Evolutionary conservation across 2,329 filamentous ascomycete genomes (phyloP).

Genomic region (Hymenoscyphus occultus): DNA sequence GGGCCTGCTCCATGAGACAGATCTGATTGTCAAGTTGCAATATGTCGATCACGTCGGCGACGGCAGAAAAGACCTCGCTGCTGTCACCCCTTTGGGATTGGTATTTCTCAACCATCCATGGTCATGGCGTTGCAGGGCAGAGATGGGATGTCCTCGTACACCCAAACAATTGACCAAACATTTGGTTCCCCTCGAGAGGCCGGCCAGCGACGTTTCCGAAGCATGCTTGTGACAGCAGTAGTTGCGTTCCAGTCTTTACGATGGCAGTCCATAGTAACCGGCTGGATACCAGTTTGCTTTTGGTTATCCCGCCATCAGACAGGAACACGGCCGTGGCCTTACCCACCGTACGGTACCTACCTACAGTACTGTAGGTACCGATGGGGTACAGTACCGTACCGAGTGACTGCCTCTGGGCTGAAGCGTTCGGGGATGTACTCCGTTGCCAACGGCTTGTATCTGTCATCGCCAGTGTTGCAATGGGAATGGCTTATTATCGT

Average conservation of each 20-base stretch:
- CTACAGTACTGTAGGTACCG: too few species aligned
- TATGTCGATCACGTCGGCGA: background rate
- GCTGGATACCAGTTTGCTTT: background rate
- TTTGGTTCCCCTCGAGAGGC: background rate
- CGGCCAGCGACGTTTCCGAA: background rate
- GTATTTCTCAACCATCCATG: background rate
- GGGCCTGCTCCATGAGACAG: background rate
- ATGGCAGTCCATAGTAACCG: background rate
- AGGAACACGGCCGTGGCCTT: background rate
- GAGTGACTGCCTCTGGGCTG: background rate
- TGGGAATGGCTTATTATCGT: background rate
- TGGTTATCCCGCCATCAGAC: constrained; percentile 1
- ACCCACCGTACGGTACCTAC: too few species aligned
- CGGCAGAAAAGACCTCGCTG: background rate
- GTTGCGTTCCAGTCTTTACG: background rate
- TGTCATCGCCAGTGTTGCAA: background rate
- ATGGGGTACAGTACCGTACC: too few species aligned
- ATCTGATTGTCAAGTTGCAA: background rate
- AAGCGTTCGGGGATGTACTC: background rate
- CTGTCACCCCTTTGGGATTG: background rate
- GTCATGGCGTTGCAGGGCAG: background rate
- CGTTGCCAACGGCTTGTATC: background rate
- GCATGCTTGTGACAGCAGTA: background rate
- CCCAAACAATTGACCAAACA: background rate
- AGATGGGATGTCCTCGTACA: background rate